These are phyloP conservation scores for Ilyonectria mors-panacis DNA, from an alignment of 2,329 filamentous ascomycete genomes.

Conservation along the genomic window DNA sequence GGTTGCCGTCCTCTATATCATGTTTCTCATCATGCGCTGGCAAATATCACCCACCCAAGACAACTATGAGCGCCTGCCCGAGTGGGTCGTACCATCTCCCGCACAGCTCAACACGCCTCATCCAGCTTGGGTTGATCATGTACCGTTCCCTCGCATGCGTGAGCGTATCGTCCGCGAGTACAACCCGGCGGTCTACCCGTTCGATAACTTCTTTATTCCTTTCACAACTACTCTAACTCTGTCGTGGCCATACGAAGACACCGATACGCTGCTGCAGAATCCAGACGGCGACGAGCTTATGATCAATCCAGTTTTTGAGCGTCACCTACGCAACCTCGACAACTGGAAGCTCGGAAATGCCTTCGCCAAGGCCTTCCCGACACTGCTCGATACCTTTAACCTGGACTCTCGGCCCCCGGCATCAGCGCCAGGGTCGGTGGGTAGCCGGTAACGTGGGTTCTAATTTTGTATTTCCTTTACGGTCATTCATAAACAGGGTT, in stretches of 20 bases:
- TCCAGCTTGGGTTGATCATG: constrained; percentile 85
- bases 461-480: background rate
- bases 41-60: constrained; percentile 83
- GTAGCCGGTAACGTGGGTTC: constrained; percentile 33
- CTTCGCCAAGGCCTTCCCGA: constrained; percentile 77
- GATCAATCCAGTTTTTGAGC: constrained; percentile 90
- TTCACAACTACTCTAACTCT: constrained; percentile 83
- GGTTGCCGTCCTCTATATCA: constrained; percentile 85
- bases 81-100: constrained; percentile 77
- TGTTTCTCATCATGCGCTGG: constrained; percentile 92
- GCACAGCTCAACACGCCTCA: constrained; percentile 78
- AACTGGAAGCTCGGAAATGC: constrained; percentile 86
- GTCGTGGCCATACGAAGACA: constrained; percentile 88
- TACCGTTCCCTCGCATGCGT: constrained; percentile 85
- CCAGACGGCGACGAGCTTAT: constrained; percentile 75
- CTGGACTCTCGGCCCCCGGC: constrained; percentile 39
- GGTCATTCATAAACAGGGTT: background rate
- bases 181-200: constrained; percentile 67
- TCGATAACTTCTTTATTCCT: constrained; percentile 87
- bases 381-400: constrained; percentile 50
- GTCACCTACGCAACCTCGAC: constrained; percentile 79
- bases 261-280: constrained; percentile 76
- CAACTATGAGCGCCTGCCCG: constrained; percentile 83
- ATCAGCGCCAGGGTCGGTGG: constrained; percentile 33
- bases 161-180: constrained; percentile 72